Base-by-base conservation (phyloP, 116 monocot genomes). In the Thalassia testudinum region DNA sequence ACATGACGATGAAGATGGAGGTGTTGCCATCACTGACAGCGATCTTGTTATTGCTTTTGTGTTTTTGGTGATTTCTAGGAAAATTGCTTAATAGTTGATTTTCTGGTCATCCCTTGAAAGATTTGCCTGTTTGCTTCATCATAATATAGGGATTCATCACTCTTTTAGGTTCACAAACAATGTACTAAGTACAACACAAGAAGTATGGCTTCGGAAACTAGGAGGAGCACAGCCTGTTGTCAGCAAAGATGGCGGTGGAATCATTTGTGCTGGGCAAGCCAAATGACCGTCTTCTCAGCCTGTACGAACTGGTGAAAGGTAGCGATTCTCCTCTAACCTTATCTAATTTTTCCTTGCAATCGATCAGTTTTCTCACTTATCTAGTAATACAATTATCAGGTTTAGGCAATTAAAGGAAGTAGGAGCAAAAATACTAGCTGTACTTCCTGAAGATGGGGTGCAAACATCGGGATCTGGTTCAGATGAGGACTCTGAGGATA, bases 161-260 rank as follows among this genome's bases (percentile, higher is more conserved):
- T n/a, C n/a, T n/a, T n/a, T n/a, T 60, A 97, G 97, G 90, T 82
- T 97, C 63, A 89, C 82, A 57, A 97, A 97, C 71, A 97, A 97
- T 59, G 16, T 89, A 16, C 82, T 97, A 28, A 97, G 97, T 68
- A 97, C 97, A 29, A 77, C 77, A 47, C 97, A 97, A 56, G 90
- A 89, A 65, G 50, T 97, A 34, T 97, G 85, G 90, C 67, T 97
- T 57, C 54, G 82, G 59, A 89, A 97, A 71, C 60, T 97, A 72
- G 85, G 97, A 60, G 97, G 90, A 48, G 97, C 97, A 61, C 85
- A 85, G 56, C 86, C 90, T 50, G 79, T 69, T 51, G 64, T 89
- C 28, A 72, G 66, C 56, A 47, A 74, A 52, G 86, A 73, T 69
- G 85, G 64, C 27, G 62, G 77, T 72, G 85, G 77, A 53, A 97